Evolutionary conservation across 2,329 filamentous ascomycete species (phyloP), one percentile per base, ranked within the genome.

Genomic region (Mycosphaerelloides madeirae): DNA sequence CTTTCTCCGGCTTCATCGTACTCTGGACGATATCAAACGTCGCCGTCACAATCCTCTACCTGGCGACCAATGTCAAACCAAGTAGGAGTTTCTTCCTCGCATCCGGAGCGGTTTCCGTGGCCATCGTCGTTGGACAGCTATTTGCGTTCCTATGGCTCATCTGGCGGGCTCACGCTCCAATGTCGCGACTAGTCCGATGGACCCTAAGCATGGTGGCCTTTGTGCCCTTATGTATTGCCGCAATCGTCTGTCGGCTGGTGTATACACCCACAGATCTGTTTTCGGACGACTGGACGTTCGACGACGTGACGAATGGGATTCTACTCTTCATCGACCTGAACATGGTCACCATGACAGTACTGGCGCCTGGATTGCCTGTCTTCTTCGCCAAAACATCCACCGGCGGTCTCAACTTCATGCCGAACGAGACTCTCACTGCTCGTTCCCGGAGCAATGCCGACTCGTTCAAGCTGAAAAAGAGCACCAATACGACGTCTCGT

Each of bases 361-460:
- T 38, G 6, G 19, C 40, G 4, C 40, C 31, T 7, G 42, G 33
- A n/a, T 22, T 46, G 4, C 43, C 43, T 3, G 19, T 46, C 11
- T 61, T 58, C 14, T 44, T 42, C 9, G 34, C 44, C 12, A 40
- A 49, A 14, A 45, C 46, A 9, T 46, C 42, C 14, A 49, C 46
- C 7, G 46, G 42, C 2, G 46, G 42, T 6, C 15, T 49, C 1
- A 32, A 44, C 16, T 46, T 42, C 33, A 29, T 42, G 18, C 46
- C 43, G 3, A 38, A 32, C 2, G 43, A 46, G 16, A 28, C 22
- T 14, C 19, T 34, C 14, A 39, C 41, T 9, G 28, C 15, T 31
- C 20, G 28, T n/a, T 38, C 22, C 14, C 36, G n/a, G 28, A 43
- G 5, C 41, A 34, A 37, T 31, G 20, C 3, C 35, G 28, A 25